Conservation (phyloP, 495 filamentous ascomycete species). For the Gamarada debralockiae region DNA sequence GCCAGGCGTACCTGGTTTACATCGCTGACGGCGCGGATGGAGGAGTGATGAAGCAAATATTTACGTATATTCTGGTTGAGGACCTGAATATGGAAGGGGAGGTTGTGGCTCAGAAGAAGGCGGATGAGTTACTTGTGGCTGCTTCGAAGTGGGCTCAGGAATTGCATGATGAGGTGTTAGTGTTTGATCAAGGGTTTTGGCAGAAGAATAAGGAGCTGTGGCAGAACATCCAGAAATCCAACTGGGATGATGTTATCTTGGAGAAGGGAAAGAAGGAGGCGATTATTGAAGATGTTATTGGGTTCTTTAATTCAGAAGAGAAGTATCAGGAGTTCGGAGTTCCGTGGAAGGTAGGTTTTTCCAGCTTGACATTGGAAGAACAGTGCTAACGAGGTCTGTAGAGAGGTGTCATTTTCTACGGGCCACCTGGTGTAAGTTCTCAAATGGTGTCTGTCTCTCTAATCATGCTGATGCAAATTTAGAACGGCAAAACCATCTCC, state of each 20-base stretch:
- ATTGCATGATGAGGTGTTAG: constrained; percentile 59
- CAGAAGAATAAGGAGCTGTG: constrained; percentile 55
- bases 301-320: constrained; percentile 53
- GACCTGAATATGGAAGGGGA: constrained; percentile 2
- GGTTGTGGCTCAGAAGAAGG: constrained; percentile 24
- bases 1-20: constrained; percentile 48
- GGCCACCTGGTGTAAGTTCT: constrained; percentile 46
- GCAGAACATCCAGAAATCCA: constrained; percentile 47
- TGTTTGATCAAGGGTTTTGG: constrained; percentile 60
- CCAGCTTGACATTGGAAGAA: background rate
- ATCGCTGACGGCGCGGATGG: constrained; percentile 48
- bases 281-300: constrained; percentile 53
- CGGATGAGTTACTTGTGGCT: constrained; percentile 49
- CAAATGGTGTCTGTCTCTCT: background rate
- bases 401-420: constrained; percentile 51
- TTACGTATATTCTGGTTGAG: constrained; percentile 47
- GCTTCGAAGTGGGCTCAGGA: constrained; percentile 44
- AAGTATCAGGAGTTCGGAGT: constrained; percentile 55
- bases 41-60: constrained; percentile 26
- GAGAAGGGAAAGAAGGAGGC: constrained; percentile 55
- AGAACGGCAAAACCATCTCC: constrained; percentile 65
- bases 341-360: constrained; percentile 49
- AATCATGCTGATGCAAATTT: background rate
- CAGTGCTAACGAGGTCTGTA: background rate
- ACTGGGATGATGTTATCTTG: constrained; percentile 66